Percentiles rank a stretch among this genome's conserved stretches.
These are phyloP conservation scores for Rhizopus sp. DNA, from an alignment of 371 early-diverging fungal genomes.

Conservation along the genomic window DNA sequence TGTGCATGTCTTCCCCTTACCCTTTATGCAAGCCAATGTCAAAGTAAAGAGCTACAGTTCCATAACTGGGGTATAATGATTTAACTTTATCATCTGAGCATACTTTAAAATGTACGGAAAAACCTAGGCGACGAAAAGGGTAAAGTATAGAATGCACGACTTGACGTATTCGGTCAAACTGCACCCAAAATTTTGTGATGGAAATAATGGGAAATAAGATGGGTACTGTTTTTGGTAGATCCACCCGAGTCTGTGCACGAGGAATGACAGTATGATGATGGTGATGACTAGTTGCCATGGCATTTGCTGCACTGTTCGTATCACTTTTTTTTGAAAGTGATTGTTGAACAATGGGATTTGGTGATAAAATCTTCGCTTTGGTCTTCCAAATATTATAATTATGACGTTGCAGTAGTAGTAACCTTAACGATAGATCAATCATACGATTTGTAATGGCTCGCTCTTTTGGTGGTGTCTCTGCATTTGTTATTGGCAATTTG, in stretches of 20 bases:
- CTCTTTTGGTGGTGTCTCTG: background rate
- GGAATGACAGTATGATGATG: background rate
- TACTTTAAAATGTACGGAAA: slow-evolving; percentile 41
- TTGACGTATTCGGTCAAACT: slow-evolving; percentile 46
- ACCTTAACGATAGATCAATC: slow-evolving; percentile 34
- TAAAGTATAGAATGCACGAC: slow-evolving; percentile 31
- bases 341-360: slow-evolving; percentile 33
- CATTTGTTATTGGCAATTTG: slow-evolving; percentile 16
- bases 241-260: slow-evolving; percentile 12
- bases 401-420: slow-evolving; percentile 44
- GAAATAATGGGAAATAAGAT: slow-evolving; percentile 39
- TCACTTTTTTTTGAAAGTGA: slow-evolving; percentile 14
- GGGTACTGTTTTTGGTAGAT: slow-evolving; percentile 30
- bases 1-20: slow-evolving; percentile 18
- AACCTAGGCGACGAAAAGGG: slow-evolving; percentile 35
- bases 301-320: background rate
- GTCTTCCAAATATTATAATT: slow-evolving; percentile 42
- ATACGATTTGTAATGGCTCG: slow-evolving; percentile 30
- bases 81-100: slow-evolving; percentile 2
- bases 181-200: slow-evolving; percentile 42
- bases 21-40: slow-evolving; percentile 42
- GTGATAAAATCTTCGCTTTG: slow-evolving; percentile 33
- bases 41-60: slow-evolving; percentile 32
- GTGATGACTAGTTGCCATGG: background rate
- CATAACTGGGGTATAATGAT: slow-evolving; percentile 30